These are phyloP conservation scores for Saturnispora gosingensis DNA, from an alignment of 805 yeast genomes.

Conservation along the genomic window DNA sequence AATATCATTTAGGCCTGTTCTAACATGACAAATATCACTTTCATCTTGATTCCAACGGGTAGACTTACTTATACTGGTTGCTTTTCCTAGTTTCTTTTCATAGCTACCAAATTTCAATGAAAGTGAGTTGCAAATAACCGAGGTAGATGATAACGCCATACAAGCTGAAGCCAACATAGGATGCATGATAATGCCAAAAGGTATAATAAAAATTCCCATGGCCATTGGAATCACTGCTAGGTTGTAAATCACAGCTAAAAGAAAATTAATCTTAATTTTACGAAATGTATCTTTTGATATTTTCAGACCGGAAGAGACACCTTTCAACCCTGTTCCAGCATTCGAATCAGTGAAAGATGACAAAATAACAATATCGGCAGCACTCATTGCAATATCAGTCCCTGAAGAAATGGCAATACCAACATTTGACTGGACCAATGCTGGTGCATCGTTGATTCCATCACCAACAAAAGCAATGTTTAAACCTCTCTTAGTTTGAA, in stretches of 20 bases:
- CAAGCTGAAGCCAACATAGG: constrained; percentile 88
- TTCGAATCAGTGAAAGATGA: constrained; percentile 27
- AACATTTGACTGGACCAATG: constrained; percentile 75
- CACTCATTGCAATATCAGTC: constrained; percentile 91
- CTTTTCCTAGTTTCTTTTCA: background rate
- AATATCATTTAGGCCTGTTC: background rate
- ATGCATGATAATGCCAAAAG: constrained; percentile 65
- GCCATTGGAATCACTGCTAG: constrained; percentile 84
- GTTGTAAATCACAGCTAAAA: constrained; percentile 84
- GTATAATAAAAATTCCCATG: constrained; percentile 76
- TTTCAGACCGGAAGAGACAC: constrained; percentile 54
- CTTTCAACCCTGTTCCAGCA: constrained; percentile 17
- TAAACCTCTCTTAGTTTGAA: constrained; percentile 35
- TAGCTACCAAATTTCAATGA: constrained; percentile 56
- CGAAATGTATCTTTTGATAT: constrained; percentile 62
- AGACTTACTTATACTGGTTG: background rate
- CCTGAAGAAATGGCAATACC: constrained; percentile 92
- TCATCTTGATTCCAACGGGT: background rate
- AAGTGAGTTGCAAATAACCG: constrained; percentile 78
- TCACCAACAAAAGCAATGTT: constrained; percentile 89
- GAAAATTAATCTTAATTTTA: constrained; percentile 70
- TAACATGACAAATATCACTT: background rate
- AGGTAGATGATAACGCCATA: constrained; percentile 88
- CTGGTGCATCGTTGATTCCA: constrained; percentile 97
- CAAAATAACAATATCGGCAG: constrained; percentile 85